Percentiles rank a stretch among this genome's conserved stretches.
phyloP scores from a whole-genome alignment of 352 stramenopile species.

The Aphanomyces invadans region DNA sequence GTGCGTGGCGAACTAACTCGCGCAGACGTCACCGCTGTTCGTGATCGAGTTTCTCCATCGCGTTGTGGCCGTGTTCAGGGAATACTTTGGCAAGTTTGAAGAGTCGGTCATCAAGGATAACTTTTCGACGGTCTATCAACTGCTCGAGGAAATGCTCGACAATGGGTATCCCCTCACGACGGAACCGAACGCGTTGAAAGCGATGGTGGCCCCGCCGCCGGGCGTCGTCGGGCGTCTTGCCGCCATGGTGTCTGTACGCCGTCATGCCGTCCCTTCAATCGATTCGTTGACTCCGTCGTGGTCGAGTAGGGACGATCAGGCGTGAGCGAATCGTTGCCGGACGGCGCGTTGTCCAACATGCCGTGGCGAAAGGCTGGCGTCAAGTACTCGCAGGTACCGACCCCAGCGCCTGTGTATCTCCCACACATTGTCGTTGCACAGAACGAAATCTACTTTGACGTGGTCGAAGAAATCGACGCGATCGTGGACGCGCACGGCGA shows the following conservation, averaged over 20 bases:
- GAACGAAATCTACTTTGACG: slow-evolving; percentile 99
- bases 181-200: slow-evolving; percentile 95
- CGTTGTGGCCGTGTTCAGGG: slow-evolving; percentile 92
- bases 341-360: slow-evolving; percentile 92
- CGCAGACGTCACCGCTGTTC: slow-evolving; percentile 72
- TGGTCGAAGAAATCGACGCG: slow-evolving; percentile 96
- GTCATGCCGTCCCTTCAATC: not conserved
- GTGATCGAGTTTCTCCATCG: slow-evolving; percentile 97
- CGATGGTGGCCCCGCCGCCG: slow-evolving; percentile 93
- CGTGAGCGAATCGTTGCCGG: slow-evolving; percentile 87
- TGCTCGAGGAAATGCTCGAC: slow-evolving; percentile 96
- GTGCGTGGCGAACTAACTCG: not conserved
- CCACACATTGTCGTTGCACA: slow-evolving; percentile 27
- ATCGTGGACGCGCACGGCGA: slow-evolving; percentile 90
- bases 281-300: no score
- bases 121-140: slow-evolving; percentile 94
- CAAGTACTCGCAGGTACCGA: slow-evolving; percentile 73
- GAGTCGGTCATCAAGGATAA: slow-evolving; percentile 97
- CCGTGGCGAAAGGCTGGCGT: slow-evolving; percentile 95
- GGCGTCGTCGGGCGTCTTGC: slow-evolving; percentile 87
- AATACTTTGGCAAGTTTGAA: slow-evolving; percentile 96
- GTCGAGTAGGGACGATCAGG: slow-evolving; percentile 67
- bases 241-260: slow-evolving; percentile 66
- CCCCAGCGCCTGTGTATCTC: no score
- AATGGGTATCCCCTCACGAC: slow-evolving; percentile 96